Evolutionary conservation across 345 rosid genomes (phyloP).

Genomic region (Syzygium aromaticum): DNA sequence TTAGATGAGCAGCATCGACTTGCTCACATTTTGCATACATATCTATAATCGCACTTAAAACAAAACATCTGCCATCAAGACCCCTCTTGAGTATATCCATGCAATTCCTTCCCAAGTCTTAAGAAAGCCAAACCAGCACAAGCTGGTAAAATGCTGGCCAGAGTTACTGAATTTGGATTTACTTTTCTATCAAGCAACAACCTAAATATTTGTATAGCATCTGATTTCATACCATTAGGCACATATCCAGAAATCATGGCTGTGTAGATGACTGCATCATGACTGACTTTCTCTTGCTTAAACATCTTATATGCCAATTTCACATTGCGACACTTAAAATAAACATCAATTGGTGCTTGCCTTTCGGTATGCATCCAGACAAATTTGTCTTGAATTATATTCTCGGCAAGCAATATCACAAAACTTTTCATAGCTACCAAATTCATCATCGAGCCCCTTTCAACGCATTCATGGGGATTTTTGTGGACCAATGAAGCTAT

Average conservation of each 20-base stretch:
- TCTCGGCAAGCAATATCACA: too few relatives aligned
- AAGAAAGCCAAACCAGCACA: slow-evolving; percentile 51
- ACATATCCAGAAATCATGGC: slow-evolving; percentile 83
- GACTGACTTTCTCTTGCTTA: slow-evolving; percentile 13
- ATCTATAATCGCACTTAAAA: slow-evolving; percentile 52
- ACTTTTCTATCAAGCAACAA: slow-evolving; percentile 38
- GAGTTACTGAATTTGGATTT: slow-evolving; percentile 66
- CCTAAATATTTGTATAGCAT: slow-evolving; percentile 57
- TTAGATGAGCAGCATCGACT: slow-evolving; percentile 44
- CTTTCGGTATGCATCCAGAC: too few relatives aligned
- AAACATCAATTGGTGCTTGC: slow-evolving; percentile 58
- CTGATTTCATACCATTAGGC: slow-evolving; percentile 47
- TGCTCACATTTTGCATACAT: slow-evolving; percentile 87
- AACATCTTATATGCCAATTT: slow-evolving; percentile 43
- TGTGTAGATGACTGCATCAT: slow-evolving; percentile 55
- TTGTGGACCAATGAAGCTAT: too few relatives aligned
- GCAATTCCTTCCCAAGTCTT: slow-evolving; percentile 70
- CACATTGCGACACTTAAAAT: slow-evolving; percentile 64
- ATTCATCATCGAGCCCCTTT: too few relatives aligned
- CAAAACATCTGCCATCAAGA: slow-evolving; percentile 35
- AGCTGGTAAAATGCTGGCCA: slow-evolving; percentile 64
- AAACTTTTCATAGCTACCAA: too few relatives aligned
- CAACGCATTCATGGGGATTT: too few relatives aligned
- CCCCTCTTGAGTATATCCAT: slow-evolving; percentile 49
- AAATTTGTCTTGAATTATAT: too few relatives aligned